Evolutionary conservation across 164 flowering plant genomes (phyloP).

Genomic region (Liriodendron chinense): DNA sequence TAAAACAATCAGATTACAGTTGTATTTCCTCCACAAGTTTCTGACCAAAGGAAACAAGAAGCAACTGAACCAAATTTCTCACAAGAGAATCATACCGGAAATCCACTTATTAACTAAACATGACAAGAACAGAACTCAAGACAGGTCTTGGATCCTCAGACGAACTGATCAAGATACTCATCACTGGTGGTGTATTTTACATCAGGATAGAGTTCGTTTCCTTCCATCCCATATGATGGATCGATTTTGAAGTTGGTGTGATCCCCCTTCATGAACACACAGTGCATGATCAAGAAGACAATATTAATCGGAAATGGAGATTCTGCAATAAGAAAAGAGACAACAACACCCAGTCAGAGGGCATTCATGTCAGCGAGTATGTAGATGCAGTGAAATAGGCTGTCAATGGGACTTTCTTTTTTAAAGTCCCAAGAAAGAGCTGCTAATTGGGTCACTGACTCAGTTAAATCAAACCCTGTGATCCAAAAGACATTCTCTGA

Average conservation of each 20-base stretch:
- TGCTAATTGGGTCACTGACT: no score
- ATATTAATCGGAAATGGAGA: slow-evolving; percentile 37
- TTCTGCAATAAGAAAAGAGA: slow-evolving; percentile 38
- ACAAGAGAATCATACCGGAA: background rate
- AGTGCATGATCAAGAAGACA: slow-evolving; percentile 27
- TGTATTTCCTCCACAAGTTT: background rate
- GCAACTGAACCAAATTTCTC: background rate
- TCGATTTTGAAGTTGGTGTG: slow-evolving; percentile 50
- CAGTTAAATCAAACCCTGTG: no score
- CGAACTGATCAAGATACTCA: slow-evolving; percentile 37
- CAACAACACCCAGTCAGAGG: no score
- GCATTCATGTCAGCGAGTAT: background rate
- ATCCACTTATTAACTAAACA: no score
- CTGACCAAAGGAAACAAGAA: background rate
- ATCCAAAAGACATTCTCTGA: no score
- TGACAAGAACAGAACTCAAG: no score
- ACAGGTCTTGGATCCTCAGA: slow-evolving; percentile 13
- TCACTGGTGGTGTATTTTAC: slow-evolving; percentile 48
- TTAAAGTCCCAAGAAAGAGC: no score
- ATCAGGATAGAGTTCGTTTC: slow-evolving; percentile 49
- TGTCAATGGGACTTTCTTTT: no score
- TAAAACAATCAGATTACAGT: no score
- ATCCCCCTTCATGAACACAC: slow-evolving; percentile 43
- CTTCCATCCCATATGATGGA: slow-evolving; percentile 52
- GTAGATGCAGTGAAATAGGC: no score